Evolutionary conservation across 805 yeast genomes (phyloP).

Genomic region (Kodamaea neixiangensis): DNA sequence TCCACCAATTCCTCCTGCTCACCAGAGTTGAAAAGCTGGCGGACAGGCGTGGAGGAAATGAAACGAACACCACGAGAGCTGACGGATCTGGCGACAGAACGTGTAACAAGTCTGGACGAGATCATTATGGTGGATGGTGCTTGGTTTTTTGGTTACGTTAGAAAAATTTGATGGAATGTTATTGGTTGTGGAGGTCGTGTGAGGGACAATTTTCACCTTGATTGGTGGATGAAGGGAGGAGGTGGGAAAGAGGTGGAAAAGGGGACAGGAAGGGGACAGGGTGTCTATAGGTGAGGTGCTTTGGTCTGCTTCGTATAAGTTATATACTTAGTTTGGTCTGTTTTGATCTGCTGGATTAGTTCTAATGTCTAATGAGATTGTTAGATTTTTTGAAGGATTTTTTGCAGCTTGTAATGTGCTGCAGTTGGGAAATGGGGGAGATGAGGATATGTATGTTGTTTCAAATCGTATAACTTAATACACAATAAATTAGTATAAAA

Average conservation of each 20-base stretch:
- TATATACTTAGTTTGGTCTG: too few species aligned
- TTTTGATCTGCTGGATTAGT: too few species aligned
- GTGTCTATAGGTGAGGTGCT: not conserved
- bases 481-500: too few species aligned
- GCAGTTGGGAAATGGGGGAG: too few species aligned
- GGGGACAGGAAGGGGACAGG: not conserved
- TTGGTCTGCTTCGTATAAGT: too few species aligned
- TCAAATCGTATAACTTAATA: too few species aligned
- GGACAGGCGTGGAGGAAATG: conserved; percentile 6
- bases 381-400: too few species aligned
- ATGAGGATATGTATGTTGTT: too few species aligned
- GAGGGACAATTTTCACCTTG: conserved; percentile 1
- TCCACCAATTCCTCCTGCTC: conserved; percentile 31
- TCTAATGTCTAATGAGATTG: too few species aligned
- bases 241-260: not conserved
- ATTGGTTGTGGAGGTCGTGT: conserved; percentile 6
- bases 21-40: conserved; percentile 14
- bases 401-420: too few species aligned
- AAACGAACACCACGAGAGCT: conserved; percentile 37
- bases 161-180: conserved; percentile 7
- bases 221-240: not conserved
- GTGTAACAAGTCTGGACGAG: conserved; percentile 6
- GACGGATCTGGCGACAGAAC: conserved; percentile 7
- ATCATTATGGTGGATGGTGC: conserved; percentile 8
- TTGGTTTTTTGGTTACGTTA: not conserved